Evolutionary conservation across 331 rosid species (phyloP), one percentile per base, ranked within the genome.

Genomic region (Rhamnella rubrinervis): DNA sequence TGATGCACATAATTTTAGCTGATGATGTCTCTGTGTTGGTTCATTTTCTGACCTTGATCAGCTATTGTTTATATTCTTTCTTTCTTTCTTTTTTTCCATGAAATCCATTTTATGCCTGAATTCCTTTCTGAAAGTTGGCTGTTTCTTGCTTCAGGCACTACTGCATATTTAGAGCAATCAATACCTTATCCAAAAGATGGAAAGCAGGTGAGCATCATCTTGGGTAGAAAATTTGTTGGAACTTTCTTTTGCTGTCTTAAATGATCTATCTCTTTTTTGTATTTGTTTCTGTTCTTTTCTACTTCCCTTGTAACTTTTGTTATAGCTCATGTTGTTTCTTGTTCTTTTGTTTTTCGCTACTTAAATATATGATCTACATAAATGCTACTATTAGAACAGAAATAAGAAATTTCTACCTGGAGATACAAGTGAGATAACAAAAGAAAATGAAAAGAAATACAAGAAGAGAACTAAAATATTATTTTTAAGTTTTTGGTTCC

Each of bases 121-220:
- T 56, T 47, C 67, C 76, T 72, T 69, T 44, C 64, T 1, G 78
- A 61, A 79, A 70, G 68, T 59, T 75, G 78, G 71, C 47, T 58
- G 17, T 74, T 78, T 74, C 78, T 72, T 84, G 77, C 67, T 76
- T 71, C 71, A 92, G 98, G 96, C 71, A 90, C 97, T 65, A 81
- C 67, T 7, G 98, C 89, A 46, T 93, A 86, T 68, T 69, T 93
- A 72, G 97, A 93, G 85, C 97, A 93, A 67, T 88, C 98, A 18
- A 71, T 28, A 58, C 97, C 98, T 53, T 90, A 14, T 82, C 98
- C 98, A 58, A 75, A 85, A 74, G 98, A 93, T 78, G 98, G 98
- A 59, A 93, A 93, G 82, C 98, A 84, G 96, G 98, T 92, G 74
- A 40, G 78, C 63, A 60, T 60, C 44, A 47, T 50, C 71, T 63